Percentiles rank a stretch among this genome's conserved stretches.
phyloP scores from a whole-genome alignment of 768 basidiomycete species.

The Austroboletus festivus region DNA sequence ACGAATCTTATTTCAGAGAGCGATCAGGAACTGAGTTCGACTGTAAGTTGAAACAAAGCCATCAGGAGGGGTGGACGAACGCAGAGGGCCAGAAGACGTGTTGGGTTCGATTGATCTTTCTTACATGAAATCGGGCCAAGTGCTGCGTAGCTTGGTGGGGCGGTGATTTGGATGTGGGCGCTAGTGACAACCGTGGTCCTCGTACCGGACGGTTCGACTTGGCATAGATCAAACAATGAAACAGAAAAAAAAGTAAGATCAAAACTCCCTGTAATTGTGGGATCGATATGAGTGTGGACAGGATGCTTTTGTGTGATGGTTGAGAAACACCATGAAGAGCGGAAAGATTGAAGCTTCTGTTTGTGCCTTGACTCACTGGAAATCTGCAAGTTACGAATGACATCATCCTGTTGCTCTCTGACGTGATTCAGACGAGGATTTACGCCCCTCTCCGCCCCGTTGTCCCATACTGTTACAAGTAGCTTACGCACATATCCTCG shows the following conservation, averaged over 20 bases:
- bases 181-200: neutral
- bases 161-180: neutral
- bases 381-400: too few relatives aligned
- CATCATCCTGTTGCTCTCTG: neutral
- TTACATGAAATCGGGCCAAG: neutral
- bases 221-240: neutral
- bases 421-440: too few relatives aligned
- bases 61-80: neutral
- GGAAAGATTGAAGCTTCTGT: too few relatives aligned
- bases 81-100: neutral
- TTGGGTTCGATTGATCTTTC: neutral
- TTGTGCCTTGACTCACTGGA: too few relatives aligned
- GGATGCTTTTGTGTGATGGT: neutral
- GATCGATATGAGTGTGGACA: neutral
- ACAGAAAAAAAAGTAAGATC: neutral
- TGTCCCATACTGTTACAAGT: too few relatives aligned
- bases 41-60: neutral
- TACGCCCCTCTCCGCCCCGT: neutral
- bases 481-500: neutral
- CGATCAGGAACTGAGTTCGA: constrained; percentile 5
- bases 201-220: neutral
- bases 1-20: neutral
- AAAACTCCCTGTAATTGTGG: neutral
- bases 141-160: neutral
- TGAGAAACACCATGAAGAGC: neutral